Base-by-base conservation (phyloP, 768 basidiomycete species). In the Boletus sp. region DNA sequence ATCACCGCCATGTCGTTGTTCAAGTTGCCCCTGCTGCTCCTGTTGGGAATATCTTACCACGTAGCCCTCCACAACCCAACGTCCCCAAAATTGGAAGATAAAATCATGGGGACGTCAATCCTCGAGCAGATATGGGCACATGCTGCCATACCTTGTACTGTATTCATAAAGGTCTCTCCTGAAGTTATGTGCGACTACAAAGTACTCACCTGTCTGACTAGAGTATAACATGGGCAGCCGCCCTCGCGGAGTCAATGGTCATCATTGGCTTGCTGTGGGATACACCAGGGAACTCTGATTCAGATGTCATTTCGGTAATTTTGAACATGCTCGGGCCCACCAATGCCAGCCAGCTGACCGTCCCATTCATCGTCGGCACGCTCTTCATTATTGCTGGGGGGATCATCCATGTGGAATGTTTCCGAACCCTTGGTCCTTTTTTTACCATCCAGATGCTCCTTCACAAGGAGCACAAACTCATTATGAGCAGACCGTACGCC, bases 401-500 rank as follows among this genome's bases (percentile, higher is more conserved):
- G 1, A 8, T 52, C 24, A 30, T 62, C 30, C 58, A 9, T 54
- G 60, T n/a, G 60, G 62, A 39, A 7, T 56, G 59, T 20, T 64
- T 55, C 15, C 56, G 45, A 14, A 36, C 47, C 5, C 66, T 71
- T 14, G 71, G 71, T 1, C 50, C 42, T 1, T 45, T 53, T 28
- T 71, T 62, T 29, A 72, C 64, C 2, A 60, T 62, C 20, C 40
- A 59, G 10, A 57, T 63, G 15, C 61, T 62, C 33, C n/a, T 70
- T 11, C 55, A 58, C 28, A 57, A 59, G 20, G 59, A 62, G 0
- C 69, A 64, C 50, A 60, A 36, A 29, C 59, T 74, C 18, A 44
- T 73, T 15, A 72, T 65, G n/a, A 52, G 32, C 1, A 69, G 69
- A 2, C 67, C 66, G 1, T 74, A 73, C 32, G n/a, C 58, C 1